phyloP scores from a whole-genome alignment of 305 asterid genomes.

The Plantago coronopus region DNA sequence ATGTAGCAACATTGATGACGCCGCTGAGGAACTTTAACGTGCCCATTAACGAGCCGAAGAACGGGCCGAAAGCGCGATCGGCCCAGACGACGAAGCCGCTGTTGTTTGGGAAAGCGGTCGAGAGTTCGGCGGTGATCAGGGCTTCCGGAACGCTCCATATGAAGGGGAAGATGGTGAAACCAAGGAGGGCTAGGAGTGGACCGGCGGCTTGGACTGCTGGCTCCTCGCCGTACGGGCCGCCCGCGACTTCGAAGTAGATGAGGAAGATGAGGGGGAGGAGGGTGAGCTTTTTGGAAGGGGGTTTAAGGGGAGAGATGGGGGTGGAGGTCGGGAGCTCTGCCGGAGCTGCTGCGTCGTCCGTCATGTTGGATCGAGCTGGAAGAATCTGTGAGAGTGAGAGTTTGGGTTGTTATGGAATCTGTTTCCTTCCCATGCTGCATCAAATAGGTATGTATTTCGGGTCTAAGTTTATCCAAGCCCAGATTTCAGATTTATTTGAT shows the following conservation, averaged over 20 bases:
- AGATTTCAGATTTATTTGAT: too few species aligned
- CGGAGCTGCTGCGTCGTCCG: too few species aligned
- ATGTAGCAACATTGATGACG: conserved; percentile 64
- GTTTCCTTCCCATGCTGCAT: too few species aligned
- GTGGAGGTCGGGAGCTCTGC: too few species aligned
- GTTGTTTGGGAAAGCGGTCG: conserved; percentile 71
- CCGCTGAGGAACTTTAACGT: conserved; percentile 64
- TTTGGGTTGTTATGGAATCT: too few species aligned
- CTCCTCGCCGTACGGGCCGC: conserved; percentile 85
- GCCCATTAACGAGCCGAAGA: conserved; percentile 70
- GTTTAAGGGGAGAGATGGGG: background rate
- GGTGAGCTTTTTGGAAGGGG: conserved; percentile 37
- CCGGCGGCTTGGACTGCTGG: conserved; percentile 75
- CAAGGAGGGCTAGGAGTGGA: conserved; percentile 61
- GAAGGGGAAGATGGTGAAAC: conserved; percentile 72
- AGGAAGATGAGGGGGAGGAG: conserved; percentile 72
- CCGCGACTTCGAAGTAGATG: conserved; percentile 74
- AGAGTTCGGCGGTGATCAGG: conserved; percentile 76
- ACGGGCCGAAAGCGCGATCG: conserved; percentile 61
- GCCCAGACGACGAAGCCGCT: conserved; percentile 87
- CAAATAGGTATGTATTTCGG: too few species aligned
- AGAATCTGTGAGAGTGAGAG: too few species aligned
- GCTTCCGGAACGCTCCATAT: conserved; percentile 79
- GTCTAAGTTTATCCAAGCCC: too few species aligned
- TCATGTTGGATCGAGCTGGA: too few species aligned